Evolutionary conservation across 129 eudicot species (phyloP), one percentile per base, ranked within the genome.

Genomic region (Lonicera japonica): DNA sequence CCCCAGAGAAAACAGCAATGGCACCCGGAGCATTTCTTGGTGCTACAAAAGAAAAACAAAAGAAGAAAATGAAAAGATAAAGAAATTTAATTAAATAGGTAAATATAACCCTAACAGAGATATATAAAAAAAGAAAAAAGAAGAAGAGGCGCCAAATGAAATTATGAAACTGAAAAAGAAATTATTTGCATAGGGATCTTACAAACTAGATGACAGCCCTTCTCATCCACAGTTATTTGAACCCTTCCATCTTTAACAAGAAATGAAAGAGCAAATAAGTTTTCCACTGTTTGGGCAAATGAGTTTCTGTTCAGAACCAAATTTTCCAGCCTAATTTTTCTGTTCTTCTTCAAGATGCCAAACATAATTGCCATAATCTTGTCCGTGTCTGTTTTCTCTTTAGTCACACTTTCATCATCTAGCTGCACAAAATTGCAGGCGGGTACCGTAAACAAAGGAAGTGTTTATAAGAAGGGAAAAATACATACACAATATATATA

Each of bases 1-100:
- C 90, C 69, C 94, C 83, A 8, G 97, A 83, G 41, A 70, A 75
- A 58, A 86, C 79, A 46, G 89, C 73, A 70, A 67, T 70, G 5
- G 94, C 85, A 74, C 82, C 75, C 39, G 97, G 95, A 69, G 95
- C 95, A 83, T 86, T 90, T 64, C 77, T 81, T 58, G 97, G 97
- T 18, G 73, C 95, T 90, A 77, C 54, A 69, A 67, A 50, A 58
- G 63, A n/a, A 6, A 29, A 29, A 53, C 34, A 65, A 55, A 11
- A 61, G 7, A 58, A 60, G n/a, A 63, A 41, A 70, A 56, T 5
- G n/a, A 23, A n/a, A 25, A 29, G 36, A 29, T 21, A 21, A 19
- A 9, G 13, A 54, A 56, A 23, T 45, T 5, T 17, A 50, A 43
- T 17, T 50, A 50, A 50, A 15, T 3, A 50, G 18, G 8, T 0